phyloP scores from a whole-genome alignment of 2,329 filamentous ascomycete species.

The Monascus ruber region DNA sequence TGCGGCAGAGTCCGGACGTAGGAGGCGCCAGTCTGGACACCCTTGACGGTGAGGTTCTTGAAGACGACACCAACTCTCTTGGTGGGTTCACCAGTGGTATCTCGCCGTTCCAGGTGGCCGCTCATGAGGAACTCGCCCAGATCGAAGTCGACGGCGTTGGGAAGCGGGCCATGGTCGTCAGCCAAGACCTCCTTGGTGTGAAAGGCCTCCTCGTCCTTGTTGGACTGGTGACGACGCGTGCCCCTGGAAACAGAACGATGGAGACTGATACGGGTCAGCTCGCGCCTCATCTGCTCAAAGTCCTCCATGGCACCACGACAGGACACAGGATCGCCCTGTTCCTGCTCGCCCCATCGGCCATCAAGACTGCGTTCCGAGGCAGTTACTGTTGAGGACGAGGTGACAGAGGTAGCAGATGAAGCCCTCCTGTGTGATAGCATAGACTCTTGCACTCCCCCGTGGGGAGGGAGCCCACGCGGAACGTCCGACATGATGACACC shows the following conservation, averaged over 20 bases:
- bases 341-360: constrained; percentile 53
- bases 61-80: constrained; percentile 72
- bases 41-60: constrained; percentile 64
- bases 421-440: constrained; percentile 1
- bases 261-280: constrained; percentile 44
- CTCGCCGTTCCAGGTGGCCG: constrained; percentile 64
- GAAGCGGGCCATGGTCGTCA: constrained; percentile 1
- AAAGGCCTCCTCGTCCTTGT: constrained; percentile 7
- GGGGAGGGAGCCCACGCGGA: not conserved
- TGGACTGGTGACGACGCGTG: constrained; percentile 11
- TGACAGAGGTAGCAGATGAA: constrained; percentile 4
- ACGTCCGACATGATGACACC: not conserved
- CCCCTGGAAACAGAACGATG: constrained; percentile 23
- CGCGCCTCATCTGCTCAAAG: constrained; percentile 44
- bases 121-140: constrained; percentile 60
- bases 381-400: constrained; percentile 5
- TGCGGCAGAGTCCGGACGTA: constrained; percentile 64
- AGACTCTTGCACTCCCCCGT: not conserved
- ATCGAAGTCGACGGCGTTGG: constrained; percentile 44
- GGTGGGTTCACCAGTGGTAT: constrained; percentile 49
- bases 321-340: constrained; percentile 44
- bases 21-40: constrained; percentile 52
- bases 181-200: constrained; percentile 5
- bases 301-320: constrained; percentile 47
- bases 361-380: constrained; percentile 16